A percentile compares a stretch with the other conserved stretches of the same genome.
These are phyloP conservation scores for Tolypocladium sp. DNA, from an alignment of 2,329 filamentous ascomycete species.

Conservation along the genomic window DNA sequence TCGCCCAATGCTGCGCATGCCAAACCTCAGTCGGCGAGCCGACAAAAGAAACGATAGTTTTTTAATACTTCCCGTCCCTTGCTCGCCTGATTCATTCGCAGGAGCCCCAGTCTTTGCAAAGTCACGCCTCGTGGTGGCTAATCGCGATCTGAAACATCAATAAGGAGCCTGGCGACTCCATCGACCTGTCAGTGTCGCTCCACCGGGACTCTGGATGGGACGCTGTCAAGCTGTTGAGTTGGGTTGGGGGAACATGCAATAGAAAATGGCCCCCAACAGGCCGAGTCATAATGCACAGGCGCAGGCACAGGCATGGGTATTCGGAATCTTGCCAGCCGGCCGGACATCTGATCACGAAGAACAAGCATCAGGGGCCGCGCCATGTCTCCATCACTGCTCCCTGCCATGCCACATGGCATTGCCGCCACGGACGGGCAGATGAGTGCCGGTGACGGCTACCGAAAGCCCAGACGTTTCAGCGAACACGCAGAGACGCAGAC, in stretches of 20 bases:
- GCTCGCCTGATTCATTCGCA: background rate
- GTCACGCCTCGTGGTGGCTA: background rate
- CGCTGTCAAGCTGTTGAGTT: background rate
- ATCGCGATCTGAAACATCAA: constrained; percentile 2
- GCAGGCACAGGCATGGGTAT: background rate
- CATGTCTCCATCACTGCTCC: background rate
- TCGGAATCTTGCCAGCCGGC: background rate
- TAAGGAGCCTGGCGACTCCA: background rate
- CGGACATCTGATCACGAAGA: background rate
- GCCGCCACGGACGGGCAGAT: background rate
- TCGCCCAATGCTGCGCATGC: background rate
- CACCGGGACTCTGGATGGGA: background rate
- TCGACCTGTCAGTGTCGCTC: background rate
- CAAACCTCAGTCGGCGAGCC: background rate
- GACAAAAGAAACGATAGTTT: background rate
- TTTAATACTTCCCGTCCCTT: background rate
- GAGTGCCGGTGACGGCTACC: background rate
- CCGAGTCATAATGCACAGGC: background rate
- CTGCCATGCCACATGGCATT: constrained; percentile 1
- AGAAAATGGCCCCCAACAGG: background rate
- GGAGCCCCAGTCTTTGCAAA: background rate
- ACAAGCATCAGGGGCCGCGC: background rate
- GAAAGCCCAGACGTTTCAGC: background rate
- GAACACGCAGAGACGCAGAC: background rate
- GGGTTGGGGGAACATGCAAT: background rate